Percentiles rank a stretch among this genome's conserved stretches.
Conservation (phyloP, 1,284 basidiomycete genomes). For the Agaricales sp. region DNA sequence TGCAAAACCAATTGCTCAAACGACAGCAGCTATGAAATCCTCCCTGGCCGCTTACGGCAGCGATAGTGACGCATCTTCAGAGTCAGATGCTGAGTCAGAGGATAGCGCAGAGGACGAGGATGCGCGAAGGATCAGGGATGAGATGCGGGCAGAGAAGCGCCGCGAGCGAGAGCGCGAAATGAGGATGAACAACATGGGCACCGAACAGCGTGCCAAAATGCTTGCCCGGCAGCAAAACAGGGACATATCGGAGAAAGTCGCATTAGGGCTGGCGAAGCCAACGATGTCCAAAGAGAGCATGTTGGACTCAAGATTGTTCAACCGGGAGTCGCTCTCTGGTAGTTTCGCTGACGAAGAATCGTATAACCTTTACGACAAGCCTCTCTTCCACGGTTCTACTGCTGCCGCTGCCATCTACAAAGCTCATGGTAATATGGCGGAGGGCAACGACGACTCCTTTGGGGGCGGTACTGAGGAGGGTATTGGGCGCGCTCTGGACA, state of each 20-base stretch:
- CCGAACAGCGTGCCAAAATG: constrained; percentile 92
- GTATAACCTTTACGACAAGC: constrained; percentile 92
- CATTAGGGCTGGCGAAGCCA: constrained; percentile 94
- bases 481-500: constrained; percentile 80
- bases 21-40: constrained; percentile 59
- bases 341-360: constrained; percentile 88
- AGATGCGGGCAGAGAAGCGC: constrained; percentile 87
- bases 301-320: constrained; percentile 95
- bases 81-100: constrained; percentile 31
- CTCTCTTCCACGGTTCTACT: constrained; percentile 91
- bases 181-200: constrained; percentile 99
- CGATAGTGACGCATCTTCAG: constrained; percentile 44
- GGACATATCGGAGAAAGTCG: constrained; percentile 98
- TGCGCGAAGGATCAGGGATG: constrained; percentile 77
- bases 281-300: constrained; percentile 92
- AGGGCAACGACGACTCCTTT: constrained; percentile 81
- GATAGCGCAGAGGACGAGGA: constrained; percentile 76
- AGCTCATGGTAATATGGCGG: constrained; percentile 75
- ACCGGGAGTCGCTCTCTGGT: constrained; percentile 79
- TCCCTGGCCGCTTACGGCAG: constrained; percentile 81
- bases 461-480: constrained; percentile 94
- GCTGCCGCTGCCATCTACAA: constrained; percentile 98
- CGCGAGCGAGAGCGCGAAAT: constrained; percentile 93
- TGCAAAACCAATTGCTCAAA: constrained; percentile 47
- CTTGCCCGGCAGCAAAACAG: constrained; percentile 93